Base-by-base conservation (phyloP, 352 stramenopile genomes). In the Globisporangium lucens region DNA sequence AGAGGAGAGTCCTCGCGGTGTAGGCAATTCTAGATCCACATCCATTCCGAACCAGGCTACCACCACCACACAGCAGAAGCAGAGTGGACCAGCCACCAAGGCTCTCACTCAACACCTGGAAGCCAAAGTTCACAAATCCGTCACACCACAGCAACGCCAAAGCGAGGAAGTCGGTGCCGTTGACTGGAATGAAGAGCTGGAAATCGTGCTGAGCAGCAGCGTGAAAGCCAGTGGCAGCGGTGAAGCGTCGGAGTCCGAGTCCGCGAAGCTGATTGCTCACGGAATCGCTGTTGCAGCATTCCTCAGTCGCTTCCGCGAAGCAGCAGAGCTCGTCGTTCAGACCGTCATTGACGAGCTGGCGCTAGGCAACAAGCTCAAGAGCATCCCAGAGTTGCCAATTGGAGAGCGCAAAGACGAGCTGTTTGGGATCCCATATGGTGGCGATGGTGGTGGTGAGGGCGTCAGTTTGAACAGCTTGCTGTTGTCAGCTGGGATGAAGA, bases 341-440 rank as follows among this genome's bases (percentile, higher is more conserved):
- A 49, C 75, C 27, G 75, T 90, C 33, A 46, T 90, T 5, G 30
- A 75, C 2, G 79, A 82, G 24, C 74, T 86, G 13, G 46, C 55
- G 2, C 51, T 87, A 13, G 56, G 73, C 1, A 56, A 71, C 13
- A 30, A 57, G n/a, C 47, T 61, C 2, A 81, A 78, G 24, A 56
- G 68, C 17, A 56, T 73, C 4, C 27, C 3, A 10, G 65, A 62
- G 24, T 7, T 70, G 3, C 36, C 36, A 2, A 4, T 63, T 13
- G 49, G 36, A 15, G 49, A 49, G 3, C 1, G 36, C 10, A 47
- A 61, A 6, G 24, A 9, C 15, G 51, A 41, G 0, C 6, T 53
- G 0, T 30, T 58, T 29, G 30, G 29, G 8, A 4, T 17, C 3
- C 10, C 12, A 3, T 33, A 5, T 9, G 8, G 27, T 9, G 7